Evolutionary conservation across 495 filamentous ascomycete genomes (phyloP), one percentile per base, ranked within the genome.

Genomic region (Niebla homalea): DNA sequence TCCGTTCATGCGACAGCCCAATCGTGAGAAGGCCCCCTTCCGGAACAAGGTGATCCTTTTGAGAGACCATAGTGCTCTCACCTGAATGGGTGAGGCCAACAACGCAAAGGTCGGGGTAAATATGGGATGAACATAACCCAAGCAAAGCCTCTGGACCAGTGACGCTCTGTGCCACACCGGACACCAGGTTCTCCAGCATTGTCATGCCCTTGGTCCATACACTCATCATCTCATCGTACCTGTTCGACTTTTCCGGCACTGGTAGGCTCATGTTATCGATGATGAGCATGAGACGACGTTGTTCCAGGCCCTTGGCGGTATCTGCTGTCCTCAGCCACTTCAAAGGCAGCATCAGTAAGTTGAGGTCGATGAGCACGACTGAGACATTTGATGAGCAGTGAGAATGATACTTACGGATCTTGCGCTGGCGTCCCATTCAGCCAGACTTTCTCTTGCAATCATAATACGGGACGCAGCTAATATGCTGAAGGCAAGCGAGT

Each of bases 401-500:
- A 32, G 14, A 32, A 32, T 2, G 7, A 5, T 32, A 32, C 29
- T 32, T 32, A 32, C 29, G 10, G 45, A 26, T 36, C 66, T 47
- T 11, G 63, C 62, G 42, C 64, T 67, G 4, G 63, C 56, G 52
- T 68, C 64, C 67, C 66, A 70, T 22, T 57, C 48, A 12, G 60
- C 62, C 12, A 70, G 52, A 39, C 60, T 38, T 3, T 50, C 35
- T 8, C 66, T 53, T 1, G 57, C 41, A 10, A 69, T 55, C 2
- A 5, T 20, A n/a, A 22, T 61, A 57, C 46, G 52, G 55, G 52
- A 48, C 8, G 55, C 50, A 10, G 35, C 22, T 26, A 18, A 25
- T 20, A n/a, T 46, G 35, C 26, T 15, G 36, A 29, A 42, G 16
- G 37, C 16, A 32, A 32, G 29, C 29, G 29, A 32, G 40, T 22